Evolutionary conservation across 2,329 filamentous ascomycete species (phyloP).

Genomic region (Chaetomium globosum): DNA sequence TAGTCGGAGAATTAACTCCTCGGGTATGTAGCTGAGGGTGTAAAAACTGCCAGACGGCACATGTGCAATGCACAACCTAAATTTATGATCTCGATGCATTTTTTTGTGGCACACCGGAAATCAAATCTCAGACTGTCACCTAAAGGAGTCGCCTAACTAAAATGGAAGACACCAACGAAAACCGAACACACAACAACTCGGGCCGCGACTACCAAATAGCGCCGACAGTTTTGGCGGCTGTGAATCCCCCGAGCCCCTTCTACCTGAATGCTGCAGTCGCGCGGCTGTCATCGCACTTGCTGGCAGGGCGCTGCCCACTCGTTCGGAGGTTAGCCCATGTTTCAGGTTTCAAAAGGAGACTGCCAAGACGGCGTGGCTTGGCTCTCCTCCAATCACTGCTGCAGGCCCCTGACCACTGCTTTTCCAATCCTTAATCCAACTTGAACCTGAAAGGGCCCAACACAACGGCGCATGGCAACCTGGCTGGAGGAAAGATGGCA

Average conservation of each 20-base stretch:
- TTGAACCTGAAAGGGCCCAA: background rate
- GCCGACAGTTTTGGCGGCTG: background rate
- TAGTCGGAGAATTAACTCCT: constrained; percentile 1
- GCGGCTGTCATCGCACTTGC: constrained; percentile 12
- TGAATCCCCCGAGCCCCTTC: background rate
- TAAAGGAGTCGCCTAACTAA: background rate
- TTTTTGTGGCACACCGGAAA: background rate
- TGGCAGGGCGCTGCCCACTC: constrained; percentile 9
- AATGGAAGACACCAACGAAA: background rate
- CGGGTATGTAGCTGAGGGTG: background rate
- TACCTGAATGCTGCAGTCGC: constrained; percentile 10
- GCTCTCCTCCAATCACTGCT: constrained; percentile 25
- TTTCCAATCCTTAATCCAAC: background rate
- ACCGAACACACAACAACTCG: background rate
- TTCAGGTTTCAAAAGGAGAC: constrained; percentile 27
- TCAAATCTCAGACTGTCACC: too few species aligned
- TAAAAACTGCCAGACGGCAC: background rate
- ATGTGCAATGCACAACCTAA: background rate
- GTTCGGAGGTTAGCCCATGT: constrained; percentile 16
- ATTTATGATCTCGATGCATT: background rate
- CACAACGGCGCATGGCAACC: background rate
- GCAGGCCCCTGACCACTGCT: constrained; percentile 24
- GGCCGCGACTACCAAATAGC: background rate
- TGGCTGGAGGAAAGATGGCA: background rate
- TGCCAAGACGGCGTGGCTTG: constrained; percentile 24